Evolutionary conservation across 768 basidiomycete species (phyloP).

Genomic region (Lepiota brunneoincarnata): DNA sequence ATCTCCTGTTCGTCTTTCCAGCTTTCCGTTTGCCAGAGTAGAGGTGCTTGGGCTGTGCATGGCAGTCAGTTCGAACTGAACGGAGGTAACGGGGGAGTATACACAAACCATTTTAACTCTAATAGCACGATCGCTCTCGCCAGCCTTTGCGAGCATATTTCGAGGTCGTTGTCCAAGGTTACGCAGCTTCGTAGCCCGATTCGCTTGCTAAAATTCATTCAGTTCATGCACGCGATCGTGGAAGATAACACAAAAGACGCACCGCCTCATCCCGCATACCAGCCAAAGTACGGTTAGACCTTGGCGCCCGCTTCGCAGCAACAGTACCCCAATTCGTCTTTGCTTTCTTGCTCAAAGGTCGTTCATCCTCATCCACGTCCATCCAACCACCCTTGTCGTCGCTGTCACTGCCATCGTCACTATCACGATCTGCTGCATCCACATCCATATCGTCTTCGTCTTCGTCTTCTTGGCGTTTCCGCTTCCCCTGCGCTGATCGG

Average conservation of each 20-base stretch:
- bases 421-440: constrained; percentile 45
- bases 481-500: constrained; percentile 67
- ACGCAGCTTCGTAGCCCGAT: constrained; percentile 77
- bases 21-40: constrained; percentile 82
- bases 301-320: constrained; percentile 52
- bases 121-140: constrained; percentile 85
- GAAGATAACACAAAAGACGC: constrained; percentile 24
- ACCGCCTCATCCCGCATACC: constrained; percentile 80
- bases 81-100: constrained; percentile 1
- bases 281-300: constrained; percentile 69
- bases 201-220: constrained; percentile 56
- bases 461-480: constrained; percentile 58
- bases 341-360: constrained; percentile 52
- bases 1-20: constrained; percentile 81
- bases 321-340: constrained; percentile 63
- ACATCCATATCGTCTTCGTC: constrained; percentile 57
- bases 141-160: constrained; percentile 87
- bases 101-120: constrained; percentile 73
- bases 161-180: constrained; percentile 85
- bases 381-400: constrained; percentile 42
- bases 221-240: constrained; percentile 1
- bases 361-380: constrained; percentile 53
- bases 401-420: constrained; percentile 43
- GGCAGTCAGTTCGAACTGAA: not conserved
- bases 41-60: constrained; percentile 75